Conservation (phyloP, 257 asterid genomes). For the Solanum habrochaites region DNA sequence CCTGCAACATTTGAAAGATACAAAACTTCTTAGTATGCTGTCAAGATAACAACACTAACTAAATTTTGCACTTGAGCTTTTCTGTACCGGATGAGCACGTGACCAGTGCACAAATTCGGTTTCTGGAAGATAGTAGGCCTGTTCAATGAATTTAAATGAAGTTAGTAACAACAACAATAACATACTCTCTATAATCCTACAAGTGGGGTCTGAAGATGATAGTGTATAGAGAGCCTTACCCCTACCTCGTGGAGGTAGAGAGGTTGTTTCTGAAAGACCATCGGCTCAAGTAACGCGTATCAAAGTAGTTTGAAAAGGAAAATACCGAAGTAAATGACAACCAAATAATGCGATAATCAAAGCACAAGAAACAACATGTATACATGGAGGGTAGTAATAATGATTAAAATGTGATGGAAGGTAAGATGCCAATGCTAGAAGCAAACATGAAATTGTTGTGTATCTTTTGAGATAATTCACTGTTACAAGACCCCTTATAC, state of each 20-base stretch:
- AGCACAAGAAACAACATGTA: not conserved
- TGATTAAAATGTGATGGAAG: not conserved
- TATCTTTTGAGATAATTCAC: not conserved
- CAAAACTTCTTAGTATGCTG: not conserved
- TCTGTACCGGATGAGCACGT: conserved; percentile 81
- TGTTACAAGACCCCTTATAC: not conserved
- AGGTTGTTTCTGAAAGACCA: not conserved
- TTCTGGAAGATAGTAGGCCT: conserved; percentile 99
- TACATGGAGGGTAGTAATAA: not conserved
- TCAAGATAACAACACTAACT: not conserved
- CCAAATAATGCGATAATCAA: not conserved
- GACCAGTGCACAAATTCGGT: conserved; percentile 97
- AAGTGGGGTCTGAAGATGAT: not conserved
- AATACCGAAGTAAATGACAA: not conserved
- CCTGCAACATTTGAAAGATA: conserved; percentile 34
- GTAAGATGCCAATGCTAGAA: not conserved
- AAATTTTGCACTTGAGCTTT: not conserved
- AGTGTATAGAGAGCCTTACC: not conserved
- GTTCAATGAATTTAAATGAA: conserved; percentile 5
- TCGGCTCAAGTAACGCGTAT: not conserved
- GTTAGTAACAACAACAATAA: not conserved
- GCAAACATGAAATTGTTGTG: not conserved
- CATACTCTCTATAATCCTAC: not conserved
- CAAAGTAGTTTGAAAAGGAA: not conserved
- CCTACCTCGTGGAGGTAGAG: not conserved